phyloP scores from a whole-genome alignment of 306 rosid genomes.

The Quercus robur region DNA sequence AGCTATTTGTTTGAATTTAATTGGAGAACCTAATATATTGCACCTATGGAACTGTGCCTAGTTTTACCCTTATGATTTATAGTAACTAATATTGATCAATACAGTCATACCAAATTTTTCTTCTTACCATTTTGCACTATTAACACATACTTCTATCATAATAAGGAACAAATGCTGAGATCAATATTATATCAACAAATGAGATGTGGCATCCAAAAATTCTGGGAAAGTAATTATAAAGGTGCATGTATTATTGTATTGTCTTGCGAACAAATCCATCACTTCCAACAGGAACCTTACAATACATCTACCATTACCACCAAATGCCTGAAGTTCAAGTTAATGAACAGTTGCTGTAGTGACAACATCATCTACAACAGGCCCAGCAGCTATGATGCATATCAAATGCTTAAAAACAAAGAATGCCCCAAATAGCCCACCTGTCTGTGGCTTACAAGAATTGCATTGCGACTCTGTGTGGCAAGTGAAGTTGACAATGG shows the following conservation, averaged over 20 bases:
- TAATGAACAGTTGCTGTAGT: neutral
- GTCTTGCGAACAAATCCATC: neutral
- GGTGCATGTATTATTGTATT: neutral
- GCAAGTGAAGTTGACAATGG: slow-evolving; percentile 20
- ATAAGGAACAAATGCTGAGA: neutral
- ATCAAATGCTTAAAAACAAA: neutral
- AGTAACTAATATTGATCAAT: neutral
- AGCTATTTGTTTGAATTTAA: too few species aligned
- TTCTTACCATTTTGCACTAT: neutral
- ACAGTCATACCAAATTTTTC: neutral
- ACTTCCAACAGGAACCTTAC: neutral
- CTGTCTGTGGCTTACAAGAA: slow-evolving; percentile 95
- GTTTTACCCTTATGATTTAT: too few species aligned
- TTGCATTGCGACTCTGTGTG: slow-evolving; percentile 67
- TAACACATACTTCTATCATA: neutral
- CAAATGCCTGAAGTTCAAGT: neutral
- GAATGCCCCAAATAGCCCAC: slow-evolving; percentile 21
- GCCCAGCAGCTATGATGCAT: neutral
- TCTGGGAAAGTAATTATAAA: neutral
- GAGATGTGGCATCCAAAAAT: neutral
- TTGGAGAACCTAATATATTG: too few species aligned
- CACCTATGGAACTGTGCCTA: too few species aligned
- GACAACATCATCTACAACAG: neutral
- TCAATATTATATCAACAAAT: neutral
- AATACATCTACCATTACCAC: neutral